Base-by-base conservation (phyloP, 768 basidiomycete species). In the Leccinum subgranulosum region DNA sequence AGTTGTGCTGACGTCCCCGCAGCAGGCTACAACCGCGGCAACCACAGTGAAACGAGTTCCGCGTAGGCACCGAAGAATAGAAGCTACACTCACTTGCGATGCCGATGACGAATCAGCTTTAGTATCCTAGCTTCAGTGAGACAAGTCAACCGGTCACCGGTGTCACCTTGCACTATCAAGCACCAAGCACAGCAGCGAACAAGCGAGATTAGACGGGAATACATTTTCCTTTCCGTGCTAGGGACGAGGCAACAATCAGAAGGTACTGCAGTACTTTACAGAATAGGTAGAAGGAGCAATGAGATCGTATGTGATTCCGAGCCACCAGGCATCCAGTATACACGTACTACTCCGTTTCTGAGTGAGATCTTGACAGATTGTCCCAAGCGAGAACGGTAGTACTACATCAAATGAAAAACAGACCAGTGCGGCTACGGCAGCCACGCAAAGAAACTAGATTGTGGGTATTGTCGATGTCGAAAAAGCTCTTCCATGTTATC, bases 401-500 rank as follows among this genome's bases (percentile, higher is more conserved):
- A n/a, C n/a, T 50, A 45, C 23, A 19, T 19, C 6, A 28, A 1
- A 33, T 43, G 29, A 3, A 39, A 39, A n/a, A 0, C n/a, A 39
- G 17, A 39, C 39, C 2, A 0, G n/a, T 39, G 10, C 23, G 23
- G 23, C 39, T 39, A 39, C 39, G 39, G n/a, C n/a, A n/a, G 9
- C 39, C 9, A 39, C n/a, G 39, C 39, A 5, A 39, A 39, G 39
- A 39, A 39, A 39, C 39, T 39, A 39, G 39, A 10, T 39, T 52
- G 49, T 29, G 34, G 33, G 23, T 29, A 47, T 41, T 19, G 55
- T 4, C 27, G 33, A 28, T 23, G 46, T 27, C 28, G 49, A 49
- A 49, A 57, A 39, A 56, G 54, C 8, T 21, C 48, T n/a, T 64
- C 58, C 14, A 57, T 29, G 15, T 60, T 57, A 49, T 57, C 48